Conservation (phyloP, 176 grass and related monocot species). For the Tillandsia fasciculata region DNA sequence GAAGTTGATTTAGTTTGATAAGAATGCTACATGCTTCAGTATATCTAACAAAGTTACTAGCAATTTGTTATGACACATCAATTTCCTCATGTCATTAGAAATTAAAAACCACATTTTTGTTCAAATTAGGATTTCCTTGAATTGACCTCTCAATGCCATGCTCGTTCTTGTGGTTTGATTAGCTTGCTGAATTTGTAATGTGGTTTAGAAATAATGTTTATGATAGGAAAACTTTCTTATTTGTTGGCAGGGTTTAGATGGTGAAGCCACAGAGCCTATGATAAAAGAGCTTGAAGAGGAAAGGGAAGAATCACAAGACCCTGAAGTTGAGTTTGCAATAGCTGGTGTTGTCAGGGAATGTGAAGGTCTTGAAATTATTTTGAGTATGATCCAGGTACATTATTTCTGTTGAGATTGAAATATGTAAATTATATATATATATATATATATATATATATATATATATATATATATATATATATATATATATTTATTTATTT, state of each 20-base stretch:
- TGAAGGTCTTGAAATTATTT: conserved; percentile 87
- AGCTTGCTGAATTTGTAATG: background rate
- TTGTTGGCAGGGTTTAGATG: conserved; percentile 72
- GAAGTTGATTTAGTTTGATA: background rate
- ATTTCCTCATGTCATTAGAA: too few species aligned
- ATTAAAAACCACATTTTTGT: background rate
- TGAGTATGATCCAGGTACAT: conserved; percentile 94
- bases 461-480: too few species aligned
- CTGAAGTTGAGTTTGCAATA: conserved; percentile 95
- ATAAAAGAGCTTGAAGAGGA: conserved; percentile 99
- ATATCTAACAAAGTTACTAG: too few species aligned
- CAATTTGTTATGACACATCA: too few species aligned
- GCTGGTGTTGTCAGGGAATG: conserved; percentile 89
- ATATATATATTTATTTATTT: too few species aligned
- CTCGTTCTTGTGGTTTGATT: background rate
- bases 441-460: too few species aligned
- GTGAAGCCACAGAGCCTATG: conserved; percentile 98
- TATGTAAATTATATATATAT: too few species aligned
- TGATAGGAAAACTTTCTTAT: conserved; percentile 10
- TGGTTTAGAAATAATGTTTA: background rate
- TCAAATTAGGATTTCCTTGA: background rate
- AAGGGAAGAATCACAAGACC: conserved; percentile 96
- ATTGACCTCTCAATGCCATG: background rate
- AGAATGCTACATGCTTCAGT: too few species aligned
- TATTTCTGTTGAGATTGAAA: conserved; percentile 1